phyloP scores from a whole-genome alignment of 2,329 filamentous ascomycete species.

The Penicillium sclerotigenum region DNA sequence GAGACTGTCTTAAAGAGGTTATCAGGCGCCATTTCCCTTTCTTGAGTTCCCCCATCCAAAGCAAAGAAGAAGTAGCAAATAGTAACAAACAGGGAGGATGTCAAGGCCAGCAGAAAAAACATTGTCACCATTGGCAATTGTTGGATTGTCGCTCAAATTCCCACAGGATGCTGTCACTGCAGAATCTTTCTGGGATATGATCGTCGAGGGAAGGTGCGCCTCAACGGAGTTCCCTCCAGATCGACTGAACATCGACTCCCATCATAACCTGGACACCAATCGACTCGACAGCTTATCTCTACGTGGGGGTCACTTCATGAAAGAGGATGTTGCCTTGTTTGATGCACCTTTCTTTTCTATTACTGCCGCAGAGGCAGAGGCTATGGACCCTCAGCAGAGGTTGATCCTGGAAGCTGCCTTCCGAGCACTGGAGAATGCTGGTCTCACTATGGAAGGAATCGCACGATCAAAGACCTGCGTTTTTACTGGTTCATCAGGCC shows the following conservation, averaged over 20 bases:
- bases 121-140: conserved; percentile 19
- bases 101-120: background rate
- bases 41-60: background rate
- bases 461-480: conserved; percentile 33
- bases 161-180: conserved; percentile 19
- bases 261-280: conserved; percentile 20
- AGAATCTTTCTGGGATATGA: conserved; percentile 23
- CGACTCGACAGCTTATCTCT: conserved; percentile 12
- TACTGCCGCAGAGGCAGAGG: conserved; percentile 21
- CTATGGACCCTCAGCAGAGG: conserved; percentile 35
- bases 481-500: conserved; percentile 30
- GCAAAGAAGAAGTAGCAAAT: background rate
- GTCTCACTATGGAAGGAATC: conserved; percentile 26
- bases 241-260: conserved; percentile 25
- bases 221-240: conserved; percentile 22
- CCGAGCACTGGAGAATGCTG: conserved; percentile 29
- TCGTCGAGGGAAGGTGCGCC: conserved; percentile 18
- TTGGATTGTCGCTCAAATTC: conserved; percentile 22
- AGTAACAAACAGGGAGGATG: background rate
- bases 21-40: background rate
- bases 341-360: conserved; percentile 36
- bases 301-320: conserved; percentile 20
- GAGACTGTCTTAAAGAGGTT: background rate
- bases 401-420: conserved; percentile 30
- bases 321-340: conserved; percentile 27